These are phyloP conservation scores for Graphilbum ipis-grandicollis DNA, from an alignment of 2,329 filamentous ascomycete species.

Conservation along the genomic window DNA sequence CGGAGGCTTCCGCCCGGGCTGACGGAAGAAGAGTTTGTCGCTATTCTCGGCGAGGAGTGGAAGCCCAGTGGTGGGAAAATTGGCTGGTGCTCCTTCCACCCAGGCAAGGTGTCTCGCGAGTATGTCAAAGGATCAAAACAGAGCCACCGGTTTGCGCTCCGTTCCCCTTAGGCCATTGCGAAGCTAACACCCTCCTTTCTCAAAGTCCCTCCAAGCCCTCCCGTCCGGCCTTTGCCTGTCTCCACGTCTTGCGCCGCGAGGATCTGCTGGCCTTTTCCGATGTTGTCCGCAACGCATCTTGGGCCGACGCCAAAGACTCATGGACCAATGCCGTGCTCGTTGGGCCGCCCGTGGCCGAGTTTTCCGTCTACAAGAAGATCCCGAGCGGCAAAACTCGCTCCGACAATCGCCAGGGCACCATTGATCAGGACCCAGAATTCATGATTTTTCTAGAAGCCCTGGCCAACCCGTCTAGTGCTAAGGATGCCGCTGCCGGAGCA, in stretches of 20 bases:
- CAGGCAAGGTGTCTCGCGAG: slow-evolving; percentile 68
- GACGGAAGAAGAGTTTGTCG: slow-evolving; percentile 60
- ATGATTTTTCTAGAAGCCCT: slow-evolving; percentile 81
- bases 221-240: slow-evolving; percentile 60
- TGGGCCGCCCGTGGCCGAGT: slow-evolving; percentile 65
- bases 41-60: slow-evolving; percentile 64
- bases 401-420: slow-evolving; percentile 80
- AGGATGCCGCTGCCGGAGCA: slow-evolving; percentile 16
- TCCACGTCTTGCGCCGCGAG: slow-evolving; percentile 60
- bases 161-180: too few species aligned
- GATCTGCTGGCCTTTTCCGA: slow-evolving; percentile 53
- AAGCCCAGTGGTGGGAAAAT: slow-evolving; percentile 62
- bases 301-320: slow-evolving; percentile 70
- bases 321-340: slow-evolving; percentile 55
- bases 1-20: slow-evolving; percentile 75
- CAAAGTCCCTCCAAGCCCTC: slow-evolving; percentile 73
- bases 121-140: slow-evolving; percentile 29
- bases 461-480: slow-evolving; percentile 45
- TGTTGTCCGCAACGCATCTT: slow-evolving; percentile 47
- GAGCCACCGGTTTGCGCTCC: too few species aligned
- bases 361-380: slow-evolving; percentile 68
- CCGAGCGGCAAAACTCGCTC: slow-evolving; percentile 57
- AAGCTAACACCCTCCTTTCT: background rate
- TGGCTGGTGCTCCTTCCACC: slow-evolving; percentile 58
- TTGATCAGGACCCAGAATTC: slow-evolving; percentile 92